Conservation (phyloP, 306 rosid genomes). For the Quercus engelmannii region DNA sequence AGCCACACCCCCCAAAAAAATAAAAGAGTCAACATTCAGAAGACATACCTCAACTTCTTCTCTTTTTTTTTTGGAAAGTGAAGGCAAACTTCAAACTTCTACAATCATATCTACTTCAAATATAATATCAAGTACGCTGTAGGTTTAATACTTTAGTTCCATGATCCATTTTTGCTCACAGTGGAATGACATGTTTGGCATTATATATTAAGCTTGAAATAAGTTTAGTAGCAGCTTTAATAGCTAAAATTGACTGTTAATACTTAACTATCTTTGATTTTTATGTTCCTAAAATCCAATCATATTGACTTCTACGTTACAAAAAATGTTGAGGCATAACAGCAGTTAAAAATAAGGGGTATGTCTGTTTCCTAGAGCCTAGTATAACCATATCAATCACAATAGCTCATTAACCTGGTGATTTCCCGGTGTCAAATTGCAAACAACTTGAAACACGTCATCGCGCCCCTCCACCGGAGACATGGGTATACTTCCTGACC, state of each 20-base stretch:
- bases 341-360: not conserved
- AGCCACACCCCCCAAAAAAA: no score
- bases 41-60: no score
- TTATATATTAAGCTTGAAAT: not conserved
- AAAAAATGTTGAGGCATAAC: not conserved
- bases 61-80: no score
- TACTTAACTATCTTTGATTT: not conserved
- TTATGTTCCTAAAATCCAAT: not conserved
- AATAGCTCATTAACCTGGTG: conserved; percentile 61
- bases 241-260: not conserved
- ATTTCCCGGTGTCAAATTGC: conserved; percentile 70
- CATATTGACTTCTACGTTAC: not conserved
- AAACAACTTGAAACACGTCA: conserved; percentile 73
- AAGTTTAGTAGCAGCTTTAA: not conserved
- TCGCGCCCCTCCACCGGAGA: conserved; percentile 76
- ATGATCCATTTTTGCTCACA: not conserved
- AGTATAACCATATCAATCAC: not conserved
- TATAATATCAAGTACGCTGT: not conserved
- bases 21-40: no score
- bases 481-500: conserved; percentile 67
- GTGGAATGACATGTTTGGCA: not conserved
- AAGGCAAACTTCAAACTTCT: not conserved
- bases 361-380: not conserved
- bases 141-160: not conserved
- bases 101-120: not conserved